Evolutionary conservation across 106 monocot genomes (phyloP), one percentile per base, ranked within the genome.

Genomic region (Chionographis japonica): DNA sequence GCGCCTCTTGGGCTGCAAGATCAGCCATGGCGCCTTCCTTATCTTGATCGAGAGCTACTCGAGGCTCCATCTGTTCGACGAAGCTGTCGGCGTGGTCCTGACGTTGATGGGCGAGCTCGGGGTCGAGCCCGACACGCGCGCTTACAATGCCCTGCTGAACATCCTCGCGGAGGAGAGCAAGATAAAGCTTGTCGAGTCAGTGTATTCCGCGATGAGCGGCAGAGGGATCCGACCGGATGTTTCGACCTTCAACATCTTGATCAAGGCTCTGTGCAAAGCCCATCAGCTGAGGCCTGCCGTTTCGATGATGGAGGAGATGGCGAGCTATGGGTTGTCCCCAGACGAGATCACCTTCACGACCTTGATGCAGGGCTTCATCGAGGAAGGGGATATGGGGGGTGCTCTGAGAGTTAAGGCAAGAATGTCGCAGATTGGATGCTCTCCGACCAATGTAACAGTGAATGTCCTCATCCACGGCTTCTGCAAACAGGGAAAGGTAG

Each of bases 281-380:
- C 89, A 97, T 68, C 92, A 92, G 66, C 62, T 86, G 0, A 75
- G 70, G 63, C 84, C 84, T 12, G 92, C 97, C 4, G 20, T 87
- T 7, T 58, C 78, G 38, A 82, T 97, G 92, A 72, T 92, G 63
- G 92, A 89, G 71, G 92, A 92, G 61, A 92, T 97, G 92, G 65
- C 78, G 4, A 61, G 72, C 49, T 70, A 80, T 60, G 77, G 82
- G 15, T 19, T 92, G 62, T 37, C 71, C 1, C 89, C 92, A 0
- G 86, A 97, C 55, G 97, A 97, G 82, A 85, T 86, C 50, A 92
- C 92, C 4, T 92, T 92, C 71, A 92, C 89, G 3, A 92, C 97
- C 1, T 18, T 97, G 39, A 97, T 92, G 89, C 86, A 85, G 61
- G 92, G 92, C 3, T 97, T 74, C 60, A 84, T 92, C 27, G 86